Conservation (phyloP, 441 rosid species). For the Gossypium lobatum region DNA sequence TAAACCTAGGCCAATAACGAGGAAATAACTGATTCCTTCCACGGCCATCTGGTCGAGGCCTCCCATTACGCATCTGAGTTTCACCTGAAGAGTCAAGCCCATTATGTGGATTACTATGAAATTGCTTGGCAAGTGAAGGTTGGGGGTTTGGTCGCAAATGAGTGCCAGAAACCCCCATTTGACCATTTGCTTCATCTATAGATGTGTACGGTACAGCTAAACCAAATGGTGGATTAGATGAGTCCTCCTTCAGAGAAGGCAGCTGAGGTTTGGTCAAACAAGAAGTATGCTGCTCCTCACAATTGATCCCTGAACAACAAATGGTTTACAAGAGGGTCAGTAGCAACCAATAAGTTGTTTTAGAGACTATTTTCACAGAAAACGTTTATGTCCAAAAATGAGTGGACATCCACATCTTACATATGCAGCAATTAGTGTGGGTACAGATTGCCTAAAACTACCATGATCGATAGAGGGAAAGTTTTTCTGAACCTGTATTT, state of each 20-base stretch:
- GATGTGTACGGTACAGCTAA: constrained; percentile 38
- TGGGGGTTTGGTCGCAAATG: constrained; percentile 39
- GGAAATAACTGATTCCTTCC: constrained; percentile 72
- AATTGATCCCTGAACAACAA: constrained; percentile 44
- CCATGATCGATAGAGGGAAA: constrained; percentile 1
- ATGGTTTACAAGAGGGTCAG: constrained; percentile 18
- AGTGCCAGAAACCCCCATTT: constrained; percentile 38
- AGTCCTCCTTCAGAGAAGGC: constrained; percentile 47
- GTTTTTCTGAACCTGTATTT: constrained; percentile 46
- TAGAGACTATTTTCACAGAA: neutral
- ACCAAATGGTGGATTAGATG: constrained; percentile 43
- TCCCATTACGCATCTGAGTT: constrained; percentile 42
- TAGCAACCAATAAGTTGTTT: constrained; percentile 1
- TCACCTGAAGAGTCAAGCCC: constrained; percentile 53
- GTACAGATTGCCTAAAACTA: neutral
- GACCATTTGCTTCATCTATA: constrained; percentile 52
- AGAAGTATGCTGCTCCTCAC: constrained; percentile 42
- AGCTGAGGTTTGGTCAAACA: constrained; percentile 43
- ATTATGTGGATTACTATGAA: constrained; percentile 43
- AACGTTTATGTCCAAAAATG: neutral
- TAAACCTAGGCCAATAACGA: constrained; percentile 84
- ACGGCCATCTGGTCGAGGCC: constrained; percentile 59
- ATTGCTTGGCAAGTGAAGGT: constrained; percentile 36
- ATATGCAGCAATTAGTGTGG: neutral
- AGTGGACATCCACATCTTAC: neutral